A percentile compares a stretch with the other conserved stretches of the same genome.
Evolutionary conservation across 2,329 filamentous ascomycete species (phyloP).

Genomic region (Scytalidium sp.): DNA sequence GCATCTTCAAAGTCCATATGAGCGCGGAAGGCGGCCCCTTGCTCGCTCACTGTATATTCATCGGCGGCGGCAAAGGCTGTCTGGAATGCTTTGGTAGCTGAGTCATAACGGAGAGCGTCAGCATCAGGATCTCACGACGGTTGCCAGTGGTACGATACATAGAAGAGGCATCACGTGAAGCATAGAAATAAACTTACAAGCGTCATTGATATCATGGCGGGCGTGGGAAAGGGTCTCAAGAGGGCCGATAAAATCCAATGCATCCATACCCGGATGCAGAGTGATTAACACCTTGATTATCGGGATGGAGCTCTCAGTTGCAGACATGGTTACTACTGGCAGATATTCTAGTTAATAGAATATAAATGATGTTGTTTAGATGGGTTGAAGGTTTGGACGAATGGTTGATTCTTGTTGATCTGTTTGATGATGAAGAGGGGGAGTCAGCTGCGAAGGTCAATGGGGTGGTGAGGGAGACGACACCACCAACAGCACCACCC

Average conservation of each 20-base stretch:
- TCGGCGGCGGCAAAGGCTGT: slow-evolving; percentile 37
- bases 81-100: slow-evolving; percentile 25
- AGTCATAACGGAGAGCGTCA: not conserved
- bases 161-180: not conserved
- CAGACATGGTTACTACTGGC: slow-evolving; percentile 26
- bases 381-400: not conserved
- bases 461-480: not conserved
- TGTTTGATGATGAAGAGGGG: not conserved
- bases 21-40: slow-evolving; percentile 69
- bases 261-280: slow-evolving; percentile 53
- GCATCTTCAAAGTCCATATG: slow-evolving; percentile 79
- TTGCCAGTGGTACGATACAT: not conserved
- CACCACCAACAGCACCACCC: not conserved
- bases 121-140: not conserved
- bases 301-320: slow-evolving; percentile 21
- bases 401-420: not conserved
- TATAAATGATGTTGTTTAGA: not conserved
- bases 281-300: slow-evolving; percentile 58
- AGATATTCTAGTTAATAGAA: not conserved
- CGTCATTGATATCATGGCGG: slow-evolving; percentile 50
- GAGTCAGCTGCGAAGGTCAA: not conserved
- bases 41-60: slow-evolving; percentile 49
- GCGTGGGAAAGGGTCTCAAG: slow-evolving; percentile 54
- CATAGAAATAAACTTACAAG: slow-evolving; percentile 33
- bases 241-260: slow-evolving; percentile 54